A percentile compares a stretch with the other conserved stretches of the same genome.
Evolutionary conservation across 2,329 filamentous ascomycete genomes (phyloP).

Genomic region (Pseudogymnoascus sp.): DNA sequence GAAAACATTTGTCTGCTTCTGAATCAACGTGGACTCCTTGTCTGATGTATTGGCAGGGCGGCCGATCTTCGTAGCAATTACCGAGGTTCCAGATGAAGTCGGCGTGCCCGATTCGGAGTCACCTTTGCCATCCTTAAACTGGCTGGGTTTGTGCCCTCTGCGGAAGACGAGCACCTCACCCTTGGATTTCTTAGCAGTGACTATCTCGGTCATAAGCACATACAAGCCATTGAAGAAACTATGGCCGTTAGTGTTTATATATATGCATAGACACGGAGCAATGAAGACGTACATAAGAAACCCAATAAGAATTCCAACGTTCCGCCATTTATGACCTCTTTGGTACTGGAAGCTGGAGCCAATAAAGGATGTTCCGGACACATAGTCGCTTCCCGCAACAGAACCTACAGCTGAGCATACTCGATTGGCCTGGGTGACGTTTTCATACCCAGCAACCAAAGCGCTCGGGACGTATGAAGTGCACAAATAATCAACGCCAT

Average conservation of each 20-base stretch:
- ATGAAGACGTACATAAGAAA: constrained; percentile 56
- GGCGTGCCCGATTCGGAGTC: constrained; percentile 22
- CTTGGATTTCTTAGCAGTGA: constrained; percentile 61
- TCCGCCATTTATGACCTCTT: constrained; percentile 48
- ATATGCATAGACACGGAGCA: constrained; percentile 34
- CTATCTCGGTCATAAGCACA: constrained; percentile 57
- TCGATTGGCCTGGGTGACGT: constrained; percentile 38
- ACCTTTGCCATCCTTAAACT: constrained; percentile 23
- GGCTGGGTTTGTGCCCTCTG: constrained; percentile 47
- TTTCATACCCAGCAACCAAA: constrained; percentile 38
- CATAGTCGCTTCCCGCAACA: constrained; percentile 40
- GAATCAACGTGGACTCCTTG: constrained; percentile 39
- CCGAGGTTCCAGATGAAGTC: constrained; percentile 20
- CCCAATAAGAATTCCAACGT: constrained; percentile 56
- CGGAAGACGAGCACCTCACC: constrained; percentile 70
- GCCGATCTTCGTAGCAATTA: constrained; percentile 21
- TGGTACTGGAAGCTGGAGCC: constrained; percentile 47
- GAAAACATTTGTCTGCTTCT: constrained; percentile 61
- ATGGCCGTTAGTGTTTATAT: constrained; percentile 30
- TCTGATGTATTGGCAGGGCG: constrained; percentile 37
- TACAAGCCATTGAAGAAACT: constrained; percentile 28
- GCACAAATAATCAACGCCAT: constrained; percentile 48
- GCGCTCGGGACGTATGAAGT: constrained; percentile 42
- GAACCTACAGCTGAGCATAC: constrained; percentile 57
- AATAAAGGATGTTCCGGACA: constrained; percentile 56